Base-by-base conservation (phyloP, 2,329 filamentous ascomycete genomes). In the Aspergillus sp. region DNA sequence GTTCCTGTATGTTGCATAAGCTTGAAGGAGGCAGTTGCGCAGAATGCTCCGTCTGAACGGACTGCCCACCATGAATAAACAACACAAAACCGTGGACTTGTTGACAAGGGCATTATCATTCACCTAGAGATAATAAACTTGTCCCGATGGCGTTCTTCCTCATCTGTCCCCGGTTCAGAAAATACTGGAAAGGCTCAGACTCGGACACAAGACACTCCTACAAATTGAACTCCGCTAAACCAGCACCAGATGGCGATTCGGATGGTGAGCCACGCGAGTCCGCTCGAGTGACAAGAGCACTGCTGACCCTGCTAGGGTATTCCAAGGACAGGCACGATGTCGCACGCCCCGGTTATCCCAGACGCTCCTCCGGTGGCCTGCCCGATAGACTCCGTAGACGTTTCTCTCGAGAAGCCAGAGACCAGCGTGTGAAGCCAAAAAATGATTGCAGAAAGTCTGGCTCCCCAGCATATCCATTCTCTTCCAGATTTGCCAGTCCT, bases 361-460 rank as follows among this genome's bases (percentile, higher is more conserved):
- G 63, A 23, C 58, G 60, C 28, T 65, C 66, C 45, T 63, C 67
- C 1, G 65, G 61, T 38, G 68, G 67, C 38, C 56, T 77, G 10
- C 72, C 74, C 4, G 63, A 65, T 53, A 69, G 59, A 54, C 57
- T 78, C 17, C 75, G 74, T 15, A 70, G 65, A 47, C 69, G 71
- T 13, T 69, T 78, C 50, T 76, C 76, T 13, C 64, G 69, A 59
- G 73, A 77, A 49, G 66, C 67, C 36, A 69, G 65, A 60, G 38
- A 64, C 7, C 63, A 60, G 7, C 62, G 58, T 15, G 64, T 59
- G 17, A 53, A 50, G 38, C 60, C 62, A 9, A 65, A 52, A 23
- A 57, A 13, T 36, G 28, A 45, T 17, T 53, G n/a, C 59, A 67
- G 28, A 5, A 63, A 63, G 8, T 53, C 58, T 6, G 62, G 63